Percentiles rank a stretch among this genome's conserved stretches.
These are phyloP conservation scores for Cladosporium oxysporum DNA, from an alignment of 2,329 filamentous ascomycete genomes.

Conservation along the genomic window DNA sequence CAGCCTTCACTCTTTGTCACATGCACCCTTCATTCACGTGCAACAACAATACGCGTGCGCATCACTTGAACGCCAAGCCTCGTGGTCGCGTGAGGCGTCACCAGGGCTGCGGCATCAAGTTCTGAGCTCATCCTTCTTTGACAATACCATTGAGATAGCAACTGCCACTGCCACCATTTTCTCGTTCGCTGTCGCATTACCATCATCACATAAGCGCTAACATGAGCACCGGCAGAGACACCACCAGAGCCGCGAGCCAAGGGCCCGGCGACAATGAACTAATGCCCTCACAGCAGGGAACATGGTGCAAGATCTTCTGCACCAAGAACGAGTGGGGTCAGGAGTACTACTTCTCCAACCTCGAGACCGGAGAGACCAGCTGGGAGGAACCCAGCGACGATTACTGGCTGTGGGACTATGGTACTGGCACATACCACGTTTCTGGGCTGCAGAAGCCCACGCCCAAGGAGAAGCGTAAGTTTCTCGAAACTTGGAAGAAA, in stretches of 20 bases:
- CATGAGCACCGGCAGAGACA: slow-evolving; percentile 11
- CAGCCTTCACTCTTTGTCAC: not conserved
- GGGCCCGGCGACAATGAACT: not conserved
- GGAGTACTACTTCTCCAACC: slow-evolving; percentile 33
- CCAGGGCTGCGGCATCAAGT: not conserved
- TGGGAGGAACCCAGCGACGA: slow-evolving; percentile 35
- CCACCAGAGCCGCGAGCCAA: not conserved
- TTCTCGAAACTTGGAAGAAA: not conserved
- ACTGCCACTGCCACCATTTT: not conserved
- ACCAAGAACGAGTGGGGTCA: slow-evolving; percentile 13
- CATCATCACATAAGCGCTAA: slow-evolving; percentile 3
- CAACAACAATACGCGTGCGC: not conserved
- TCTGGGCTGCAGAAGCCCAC: slow-evolving; percentile 31
- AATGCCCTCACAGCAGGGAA: slow-evolving; percentile 13
- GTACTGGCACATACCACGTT: slow-evolving; percentile 26
- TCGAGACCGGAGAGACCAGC: slow-evolving; percentile 29
- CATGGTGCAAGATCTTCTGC: slow-evolving; percentile 29
- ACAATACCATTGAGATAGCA: not conserved
- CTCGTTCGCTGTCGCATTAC: not conserved
- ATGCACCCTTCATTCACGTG: not conserved
- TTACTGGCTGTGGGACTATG: slow-evolving; percentile 36
- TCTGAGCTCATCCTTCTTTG: not conserved
- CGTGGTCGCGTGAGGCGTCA: not conserved
- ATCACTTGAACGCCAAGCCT: not conserved
- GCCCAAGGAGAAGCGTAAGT: slow-evolving; percentile 9